Percentiles rank a stretch among this genome's conserved stretches.
Conservation (phyloP, 306 rosid species). For the Sphenostylis stenocarpa region DNA sequence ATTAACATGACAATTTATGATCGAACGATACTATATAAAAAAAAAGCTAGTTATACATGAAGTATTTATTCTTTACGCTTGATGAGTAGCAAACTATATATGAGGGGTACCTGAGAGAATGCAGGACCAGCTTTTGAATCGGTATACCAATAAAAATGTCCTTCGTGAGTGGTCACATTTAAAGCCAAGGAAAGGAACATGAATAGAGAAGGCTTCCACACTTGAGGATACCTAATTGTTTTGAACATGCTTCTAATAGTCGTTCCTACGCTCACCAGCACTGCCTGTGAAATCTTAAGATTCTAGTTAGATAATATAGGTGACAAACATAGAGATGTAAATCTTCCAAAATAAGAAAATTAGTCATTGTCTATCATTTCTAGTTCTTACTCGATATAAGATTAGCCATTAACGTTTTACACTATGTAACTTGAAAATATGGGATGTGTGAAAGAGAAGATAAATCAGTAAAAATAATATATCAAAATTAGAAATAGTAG, state of each 20-base stretch:
- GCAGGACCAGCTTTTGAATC: constrained; percentile 80
- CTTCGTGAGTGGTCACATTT: constrained; percentile 66
- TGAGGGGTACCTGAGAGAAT: constrained; percentile 64
- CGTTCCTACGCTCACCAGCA: constrained; percentile 40
- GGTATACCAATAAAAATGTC: constrained; percentile 83
- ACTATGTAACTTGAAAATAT: neutral
- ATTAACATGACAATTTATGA: neutral
- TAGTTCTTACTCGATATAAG: neutral
- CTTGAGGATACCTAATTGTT: constrained; percentile 67
- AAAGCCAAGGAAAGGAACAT: constrained; percentile 68
- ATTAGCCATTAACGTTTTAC: neutral
- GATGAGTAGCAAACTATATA: neutral
- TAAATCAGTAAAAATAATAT: neutral
- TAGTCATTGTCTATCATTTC: neutral
- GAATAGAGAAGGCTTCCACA: constrained; percentile 76
- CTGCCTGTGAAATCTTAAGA: constrained; percentile 32
- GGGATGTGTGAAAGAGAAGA: neutral
- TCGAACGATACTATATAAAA: neutral
- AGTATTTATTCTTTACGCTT: neutral
- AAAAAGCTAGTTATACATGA: neutral
- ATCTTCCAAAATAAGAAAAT: constrained; percentile 3
- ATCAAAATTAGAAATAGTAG: neutral
- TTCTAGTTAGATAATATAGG: neutral
- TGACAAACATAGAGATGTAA: neutral
- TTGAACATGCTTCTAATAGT: constrained; percentile 50